Conservation (phyloP, 2,329 filamentous ascomycete species). For the Phaeosphaeria sp. region DNA sequence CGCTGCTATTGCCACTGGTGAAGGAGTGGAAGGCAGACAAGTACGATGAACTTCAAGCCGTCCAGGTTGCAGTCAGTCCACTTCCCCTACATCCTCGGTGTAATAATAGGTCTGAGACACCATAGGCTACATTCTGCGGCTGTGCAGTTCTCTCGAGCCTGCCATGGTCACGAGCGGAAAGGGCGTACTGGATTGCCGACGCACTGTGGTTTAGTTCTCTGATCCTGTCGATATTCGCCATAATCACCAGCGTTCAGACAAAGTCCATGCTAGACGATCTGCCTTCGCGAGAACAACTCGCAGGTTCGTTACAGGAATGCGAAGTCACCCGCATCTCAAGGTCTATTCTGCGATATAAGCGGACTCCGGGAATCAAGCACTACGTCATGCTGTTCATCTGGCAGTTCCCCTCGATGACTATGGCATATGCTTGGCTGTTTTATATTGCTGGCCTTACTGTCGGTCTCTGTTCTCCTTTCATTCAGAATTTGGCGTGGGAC, state of each 20-base stretch:
- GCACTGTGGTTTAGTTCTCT: constrained; percentile 35
- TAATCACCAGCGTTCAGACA: constrained; percentile 37
- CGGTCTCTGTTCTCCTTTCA: constrained; percentile 36
- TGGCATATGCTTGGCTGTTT: constrained; percentile 36
- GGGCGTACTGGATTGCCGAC: constrained; percentile 29
- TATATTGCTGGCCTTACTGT: constrained; percentile 36
- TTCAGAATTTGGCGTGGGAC: constrained; percentile 23
- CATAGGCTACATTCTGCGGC: constrained; percentile 36
- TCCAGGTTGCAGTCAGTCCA: constrained; percentile 29
- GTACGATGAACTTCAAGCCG: constrained; percentile 34
- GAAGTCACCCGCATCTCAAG: constrained; percentile 28
- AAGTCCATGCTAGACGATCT: constrained; percentile 38
- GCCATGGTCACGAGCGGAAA: constrained; percentile 21
- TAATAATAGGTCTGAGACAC: not conserved
- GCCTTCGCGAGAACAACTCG: constrained; percentile 26
- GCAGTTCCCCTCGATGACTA: constrained; percentile 40
- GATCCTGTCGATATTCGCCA: constrained; percentile 35
- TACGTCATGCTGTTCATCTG: constrained; percentile 40
- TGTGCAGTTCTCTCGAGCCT: constrained; percentile 31
- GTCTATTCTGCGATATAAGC: constrained; percentile 31
- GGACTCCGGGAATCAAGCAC: constrained; percentile 29
- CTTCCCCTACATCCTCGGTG: not conserved
- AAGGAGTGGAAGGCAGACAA: constrained; percentile 36
- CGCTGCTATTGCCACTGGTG: constrained; percentile 20
- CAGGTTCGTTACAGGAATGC: constrained; percentile 17